A percentile compares a stretch with the other conserved stretches of the same genome.
phyloP scores from a whole-genome alignment of 176 grass and related monocot species.

The Oryza punctata region DNA sequence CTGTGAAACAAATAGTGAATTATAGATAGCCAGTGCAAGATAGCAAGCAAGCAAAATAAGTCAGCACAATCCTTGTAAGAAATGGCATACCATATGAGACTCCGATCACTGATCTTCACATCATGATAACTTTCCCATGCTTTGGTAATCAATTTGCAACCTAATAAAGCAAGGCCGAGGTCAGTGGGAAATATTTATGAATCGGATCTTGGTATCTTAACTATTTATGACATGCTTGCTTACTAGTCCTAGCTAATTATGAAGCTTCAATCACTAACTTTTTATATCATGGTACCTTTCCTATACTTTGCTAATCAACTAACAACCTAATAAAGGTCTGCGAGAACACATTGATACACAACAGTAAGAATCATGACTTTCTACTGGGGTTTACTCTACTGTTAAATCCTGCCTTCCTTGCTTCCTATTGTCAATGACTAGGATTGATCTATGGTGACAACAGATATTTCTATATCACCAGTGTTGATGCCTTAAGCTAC shows the following conservation, averaged over 20 bases:
- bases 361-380: neutral
- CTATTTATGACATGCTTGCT: neutral
- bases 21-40: conserved; percentile 34
- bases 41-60: conserved; percentile 12
- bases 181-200: neutral
- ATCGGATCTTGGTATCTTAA: neutral
- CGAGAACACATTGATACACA: neutral
- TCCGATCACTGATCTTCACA: conserved; percentile 71
- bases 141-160: conserved; percentile 71
- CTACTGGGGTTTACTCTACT: conserved; percentile 7
- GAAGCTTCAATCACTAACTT: conserved; percentile 64
- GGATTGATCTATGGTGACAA: neutral
- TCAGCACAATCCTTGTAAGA: neutral
- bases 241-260: conserved; percentile 25
- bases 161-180: conserved; percentile 41
- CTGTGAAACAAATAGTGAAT: conserved; percentile 35
- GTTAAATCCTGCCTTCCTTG: neutral
- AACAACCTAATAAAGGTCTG: conserved; percentile 43
- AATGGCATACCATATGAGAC: conserved; percentile 77
- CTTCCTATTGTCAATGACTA: neutral
- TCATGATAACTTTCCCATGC: conserved; percentile 68
- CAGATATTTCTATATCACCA: neutral
- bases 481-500: neutral
- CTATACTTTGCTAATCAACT: conserved; percentile 71
- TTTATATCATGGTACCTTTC: conserved; percentile 54